Evolutionary conservation across 805 yeast genomes (phyloP).

Genomic region (Candida sakaeoensis): DNA sequence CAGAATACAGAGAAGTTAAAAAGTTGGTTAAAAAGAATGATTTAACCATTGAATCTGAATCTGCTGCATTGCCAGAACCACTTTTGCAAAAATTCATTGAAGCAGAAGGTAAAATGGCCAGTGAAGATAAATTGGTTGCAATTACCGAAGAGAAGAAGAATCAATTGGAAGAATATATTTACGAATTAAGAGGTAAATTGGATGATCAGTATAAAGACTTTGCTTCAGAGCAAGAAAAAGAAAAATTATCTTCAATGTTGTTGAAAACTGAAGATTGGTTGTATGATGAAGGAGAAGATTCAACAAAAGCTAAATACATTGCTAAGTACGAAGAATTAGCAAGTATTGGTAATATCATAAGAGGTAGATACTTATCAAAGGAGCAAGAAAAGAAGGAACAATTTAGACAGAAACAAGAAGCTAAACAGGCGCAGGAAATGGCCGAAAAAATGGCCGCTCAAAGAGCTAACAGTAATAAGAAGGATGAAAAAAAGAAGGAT

Average conservation of each 20-base stretch:
- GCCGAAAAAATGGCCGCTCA: constrained; percentile 81
- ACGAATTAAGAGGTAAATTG: constrained; percentile 93
- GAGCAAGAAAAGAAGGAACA: constrained; percentile 95
- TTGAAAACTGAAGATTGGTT: constrained; percentile 95
- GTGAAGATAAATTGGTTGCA: constrained; percentile 93
- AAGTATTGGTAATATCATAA: constrained; percentile 87
- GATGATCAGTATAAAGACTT: constrained; percentile 87
- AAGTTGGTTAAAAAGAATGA: constrained; percentile 90
- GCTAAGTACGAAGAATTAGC: constrained; percentile 98
- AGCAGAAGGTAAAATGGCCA: constrained; percentile 76
- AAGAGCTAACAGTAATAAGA: constrained; percentile 51
- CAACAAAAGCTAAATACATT: constrained; percentile 93
- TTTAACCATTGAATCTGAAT: constrained; percentile 55
- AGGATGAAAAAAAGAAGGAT: constrained; percentile 18
- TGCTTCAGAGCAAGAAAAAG: constrained; percentile 89
- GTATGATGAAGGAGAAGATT: constrained; percentile 95
- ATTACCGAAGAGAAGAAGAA: constrained; percentile 99
- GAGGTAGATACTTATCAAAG: constrained; percentile 90
- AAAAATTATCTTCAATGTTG: constrained; percentile 67
- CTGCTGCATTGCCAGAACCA: constrained; percentile 58
- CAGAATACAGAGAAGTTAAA: constrained; percentile 85
- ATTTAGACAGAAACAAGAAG: constrained; percentile 80
- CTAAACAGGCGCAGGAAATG: constrained; percentile 75
- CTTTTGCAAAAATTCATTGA: constrained; percentile 64
- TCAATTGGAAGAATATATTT: constrained; percentile 96